Conservation (phyloP, 768 basidiomycete genomes). For the Boletus tylopilopsis region DNA sequence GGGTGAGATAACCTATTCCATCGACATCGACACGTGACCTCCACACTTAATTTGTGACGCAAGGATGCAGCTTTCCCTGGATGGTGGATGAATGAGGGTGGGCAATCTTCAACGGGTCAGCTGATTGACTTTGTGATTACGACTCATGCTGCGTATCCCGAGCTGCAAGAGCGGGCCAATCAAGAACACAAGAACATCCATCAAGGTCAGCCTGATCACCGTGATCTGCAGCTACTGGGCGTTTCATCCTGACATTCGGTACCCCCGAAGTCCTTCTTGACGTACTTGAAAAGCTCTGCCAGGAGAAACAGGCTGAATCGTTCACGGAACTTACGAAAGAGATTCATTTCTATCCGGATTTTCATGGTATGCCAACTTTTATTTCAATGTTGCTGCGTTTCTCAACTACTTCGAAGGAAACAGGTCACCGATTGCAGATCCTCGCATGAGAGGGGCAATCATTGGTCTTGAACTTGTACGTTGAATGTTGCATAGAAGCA, state of each 20-base stretch:
- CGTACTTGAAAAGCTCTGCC: constrained; percentile 61
- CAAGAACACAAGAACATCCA: constrained; percentile 58
- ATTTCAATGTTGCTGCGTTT: not conserved
- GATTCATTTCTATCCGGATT: constrained; percentile 92
- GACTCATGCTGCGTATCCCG: constrained; percentile 81
- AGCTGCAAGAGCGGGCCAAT: constrained; percentile 62
- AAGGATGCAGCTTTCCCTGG: constrained; percentile 87
- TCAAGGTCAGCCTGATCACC: constrained; percentile 35
- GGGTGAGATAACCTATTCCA: constrained; percentile 35
- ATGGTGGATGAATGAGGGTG: constrained; percentile 99
- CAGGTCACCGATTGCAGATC: constrained; percentile 92
- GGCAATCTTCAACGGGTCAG: constrained; percentile 95
- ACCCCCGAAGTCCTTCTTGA: constrained; percentile 60
- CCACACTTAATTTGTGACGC: constrained; percentile 2
- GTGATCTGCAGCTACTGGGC: not conserved
- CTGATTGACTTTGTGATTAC: constrained; percentile 93
- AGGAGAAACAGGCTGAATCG: constrained; percentile 51
- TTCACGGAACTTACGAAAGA: constrained; percentile 86
- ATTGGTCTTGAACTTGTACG: constrained; percentile 77
- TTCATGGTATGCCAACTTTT: constrained; percentile 77
- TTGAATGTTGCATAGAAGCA: not conserved
- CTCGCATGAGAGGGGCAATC: constrained; percentile 92
- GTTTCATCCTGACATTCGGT: not conserved
- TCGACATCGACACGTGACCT: not conserved
- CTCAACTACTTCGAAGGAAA: constrained; percentile 59